Percentiles rank a stretch among this genome's conserved stretches.
phyloP scores from a whole-genome alignment of 768 basidiomycete genomes.

The Agrocybe praecox region DNA sequence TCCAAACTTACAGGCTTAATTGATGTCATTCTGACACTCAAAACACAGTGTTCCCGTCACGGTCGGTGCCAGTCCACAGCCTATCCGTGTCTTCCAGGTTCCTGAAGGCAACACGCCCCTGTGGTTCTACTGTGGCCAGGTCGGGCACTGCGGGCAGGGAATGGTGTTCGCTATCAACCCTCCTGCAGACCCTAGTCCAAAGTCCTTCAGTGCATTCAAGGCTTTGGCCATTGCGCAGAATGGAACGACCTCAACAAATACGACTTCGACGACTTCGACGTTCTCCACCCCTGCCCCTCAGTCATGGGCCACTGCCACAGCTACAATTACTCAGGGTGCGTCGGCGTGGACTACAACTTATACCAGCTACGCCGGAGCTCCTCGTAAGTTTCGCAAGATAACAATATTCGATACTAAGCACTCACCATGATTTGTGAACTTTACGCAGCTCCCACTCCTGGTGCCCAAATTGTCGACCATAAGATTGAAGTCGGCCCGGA shows the following conservation, averaged over 20 bases:
- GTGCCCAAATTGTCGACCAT: conserved; percentile 31
- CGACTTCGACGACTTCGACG: conserved; percentile 15
- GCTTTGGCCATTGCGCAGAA: conserved; percentile 43
- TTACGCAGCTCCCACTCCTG: conserved; percentile 26
- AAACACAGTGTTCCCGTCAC: conserved; percentile 40
- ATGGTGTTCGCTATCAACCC: conserved; percentile 75
- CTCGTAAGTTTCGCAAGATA: conserved; percentile 22
- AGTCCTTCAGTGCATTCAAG: conserved; percentile 54
- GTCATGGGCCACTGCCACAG: conserved; percentile 38
- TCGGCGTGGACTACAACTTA: conserved; percentile 41
- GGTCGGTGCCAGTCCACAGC: conserved; percentile 37
- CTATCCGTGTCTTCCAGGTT: conserved; percentile 41
- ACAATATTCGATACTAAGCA: not conserved
- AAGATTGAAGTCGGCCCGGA: conserved; percentile 41
- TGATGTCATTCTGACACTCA: not conserved
- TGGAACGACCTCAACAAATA: conserved; percentile 25
- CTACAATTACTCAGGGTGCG: conserved; percentile 36
- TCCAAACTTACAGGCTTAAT: too few relatives aligned
- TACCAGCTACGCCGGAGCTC: conserved; percentile 37
- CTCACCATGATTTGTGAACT: not conserved
- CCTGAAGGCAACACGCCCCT: conserved; percentile 42
- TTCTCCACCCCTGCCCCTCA: conserved; percentile 34
- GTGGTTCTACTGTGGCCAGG: conserved; percentile 63
- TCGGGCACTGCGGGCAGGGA: conserved; percentile 52
- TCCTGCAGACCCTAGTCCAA: conserved; percentile 32